Evolutionary conservation across 2,329 filamentous ascomycete genomes (phyloP).

Genomic region (Fusarium sp.): DNA sequence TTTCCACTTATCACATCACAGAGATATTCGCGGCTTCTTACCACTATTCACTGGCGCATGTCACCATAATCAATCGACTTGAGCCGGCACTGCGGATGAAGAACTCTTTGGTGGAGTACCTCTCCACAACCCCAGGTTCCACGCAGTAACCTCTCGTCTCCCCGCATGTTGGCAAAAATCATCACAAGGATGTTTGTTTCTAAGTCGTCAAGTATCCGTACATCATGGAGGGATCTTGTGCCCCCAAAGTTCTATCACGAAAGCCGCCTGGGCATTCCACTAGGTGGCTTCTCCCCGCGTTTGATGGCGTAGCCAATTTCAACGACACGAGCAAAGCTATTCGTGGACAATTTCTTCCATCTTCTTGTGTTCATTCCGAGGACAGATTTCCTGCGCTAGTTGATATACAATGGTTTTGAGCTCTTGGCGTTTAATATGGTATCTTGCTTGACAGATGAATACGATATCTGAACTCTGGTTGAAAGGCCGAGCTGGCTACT

Average conservation of each 20-base stretch:
- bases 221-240: constrained; percentile 17
- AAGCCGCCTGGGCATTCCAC: constrained; percentile 18
- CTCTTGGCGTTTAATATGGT: not conserved
- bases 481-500: not conserved
- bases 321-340: constrained; percentile 18
- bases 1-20: constrained; percentile 40
- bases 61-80: constrained; percentile 8
- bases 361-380: constrained; percentile 5
- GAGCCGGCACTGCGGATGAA: constrained; percentile 13
- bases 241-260: constrained; percentile 28
- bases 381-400: not conserved
- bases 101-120: constrained; percentile 36
- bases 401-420: not conserved
- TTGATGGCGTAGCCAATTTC: constrained; percentile 16
- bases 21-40: not conserved
- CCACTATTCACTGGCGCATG: constrained; percentile 4
- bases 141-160: constrained; percentile 35
- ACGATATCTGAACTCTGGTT: not conserved
- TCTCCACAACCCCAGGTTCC: constrained; percentile 41
- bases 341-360: constrained; percentile 41
- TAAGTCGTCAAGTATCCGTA: not conserved
- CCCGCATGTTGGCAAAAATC: constrained; percentile 35
- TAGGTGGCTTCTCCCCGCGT: constrained; percentile 1
- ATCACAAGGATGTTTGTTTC: constrained; percentile 15
- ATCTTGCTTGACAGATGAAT: not conserved